Percentiles rank a stretch among this genome's conserved stretches.
phyloP scores from a whole-genome alignment of 2,329 filamentous ascomycete genomes.

The Hymenoscyphus salicellus region DNA sequence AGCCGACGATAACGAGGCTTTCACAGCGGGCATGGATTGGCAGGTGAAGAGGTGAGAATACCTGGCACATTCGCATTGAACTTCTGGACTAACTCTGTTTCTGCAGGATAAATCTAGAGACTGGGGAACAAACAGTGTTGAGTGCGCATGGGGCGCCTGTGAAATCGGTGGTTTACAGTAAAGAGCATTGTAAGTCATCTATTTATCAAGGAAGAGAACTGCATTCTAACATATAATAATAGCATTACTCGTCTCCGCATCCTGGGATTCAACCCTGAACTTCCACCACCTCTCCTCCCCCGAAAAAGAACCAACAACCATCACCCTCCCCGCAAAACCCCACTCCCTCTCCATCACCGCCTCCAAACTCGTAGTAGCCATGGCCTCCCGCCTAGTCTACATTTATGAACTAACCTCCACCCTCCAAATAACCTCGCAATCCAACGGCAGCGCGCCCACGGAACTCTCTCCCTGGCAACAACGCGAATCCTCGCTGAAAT shows the following conservation, averaged over 20 bases:
- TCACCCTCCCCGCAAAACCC: slow-evolving; percentile 79
- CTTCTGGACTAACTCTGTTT: not conserved
- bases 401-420: slow-evolving; percentile 86
- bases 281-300: slow-evolving; percentile 65
- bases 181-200: slow-evolving; percentile 57
- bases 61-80: not conserved
- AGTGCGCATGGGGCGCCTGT: slow-evolving; percentile 78
- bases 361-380: slow-evolving; percentile 86
- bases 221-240: slow-evolving; percentile 13
- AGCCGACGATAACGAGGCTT: slow-evolving; percentile 75
- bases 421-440: slow-evolving; percentile 50
- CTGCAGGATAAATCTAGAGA: slow-evolving; percentile 65
- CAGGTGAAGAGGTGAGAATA: slow-evolving; percentile 68
- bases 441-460: slow-evolving; percentile 40
- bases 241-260: slow-evolving; percentile 80
- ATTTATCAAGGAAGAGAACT: not conserved
- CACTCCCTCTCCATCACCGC: slow-evolving; percentile 78
- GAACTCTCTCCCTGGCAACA: slow-evolving; percentile 82
- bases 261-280: slow-evolving; percentile 90
- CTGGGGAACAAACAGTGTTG: slow-evolving; percentile 68
- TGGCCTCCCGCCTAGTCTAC: slow-evolving; percentile 88
- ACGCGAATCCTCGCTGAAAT: slow-evolving; percentile 90
- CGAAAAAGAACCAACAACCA: slow-evolving; percentile 55
- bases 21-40: slow-evolving; percentile 82
- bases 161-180: slow-evolving; percentile 79